These are phyloP conservation scores for Apiospora aurea DNA, from an alignment of 2,329 filamentous ascomycete species.

Conservation along the genomic window DNA sequence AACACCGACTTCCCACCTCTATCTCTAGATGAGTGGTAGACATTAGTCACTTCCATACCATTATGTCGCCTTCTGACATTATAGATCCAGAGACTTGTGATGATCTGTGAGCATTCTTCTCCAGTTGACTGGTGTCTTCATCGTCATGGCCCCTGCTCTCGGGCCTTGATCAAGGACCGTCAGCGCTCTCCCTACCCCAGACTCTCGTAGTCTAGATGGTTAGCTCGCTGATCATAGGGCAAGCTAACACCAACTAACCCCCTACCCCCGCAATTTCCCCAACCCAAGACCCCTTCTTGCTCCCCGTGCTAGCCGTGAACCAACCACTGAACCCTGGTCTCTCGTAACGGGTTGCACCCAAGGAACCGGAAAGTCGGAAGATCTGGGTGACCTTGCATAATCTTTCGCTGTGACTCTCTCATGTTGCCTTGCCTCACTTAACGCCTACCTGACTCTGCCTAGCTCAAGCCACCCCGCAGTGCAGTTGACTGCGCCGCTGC, in stretches of 20 bases:
- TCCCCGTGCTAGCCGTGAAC: background rate
- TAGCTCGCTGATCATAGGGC: background rate
- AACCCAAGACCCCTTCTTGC: background rate
- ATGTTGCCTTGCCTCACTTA: background rate
- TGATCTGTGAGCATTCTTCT: background rate
- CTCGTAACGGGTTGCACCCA: background rate
- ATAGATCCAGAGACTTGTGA: background rate
- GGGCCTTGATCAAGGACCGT: slow-evolving; percentile 21
- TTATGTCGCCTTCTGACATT: background rate
- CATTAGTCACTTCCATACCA: background rate
- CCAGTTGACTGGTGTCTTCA: background rate
- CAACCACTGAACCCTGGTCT: background rate
- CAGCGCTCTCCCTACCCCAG: background rate
- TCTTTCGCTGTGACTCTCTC: background rate
- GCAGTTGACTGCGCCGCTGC: background rate
- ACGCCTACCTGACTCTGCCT: slow-evolving; percentile 11
- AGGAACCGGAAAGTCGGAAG: slow-evolving; percentile 14
- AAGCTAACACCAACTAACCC: background rate
- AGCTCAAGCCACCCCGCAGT: slow-evolving; percentile 2
- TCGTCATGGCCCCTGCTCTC: slow-evolving; percentile 1
- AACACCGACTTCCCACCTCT: background rate
- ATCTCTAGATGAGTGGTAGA: background rate
- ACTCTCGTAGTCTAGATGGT: background rate
- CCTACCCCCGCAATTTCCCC: slow-evolving; percentile 9
- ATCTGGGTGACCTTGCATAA: background rate